These are phyloP conservation scores for Aspergillus calidoustus DNA, from an alignment of 2,329 filamentous ascomycete species.

Conservation along the genomic window DNA sequence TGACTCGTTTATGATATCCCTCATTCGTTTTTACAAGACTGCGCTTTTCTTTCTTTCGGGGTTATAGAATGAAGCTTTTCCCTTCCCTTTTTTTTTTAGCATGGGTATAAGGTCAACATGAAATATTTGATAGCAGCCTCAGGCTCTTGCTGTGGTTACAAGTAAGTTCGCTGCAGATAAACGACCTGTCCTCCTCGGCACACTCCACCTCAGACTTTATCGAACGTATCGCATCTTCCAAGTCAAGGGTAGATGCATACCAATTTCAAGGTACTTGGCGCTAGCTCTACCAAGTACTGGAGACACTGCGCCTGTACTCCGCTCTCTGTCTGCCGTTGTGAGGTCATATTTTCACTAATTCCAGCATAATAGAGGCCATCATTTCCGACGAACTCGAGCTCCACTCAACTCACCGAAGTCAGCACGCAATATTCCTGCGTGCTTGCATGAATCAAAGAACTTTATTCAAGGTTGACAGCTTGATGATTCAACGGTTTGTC, in stretches of 20 bases:
- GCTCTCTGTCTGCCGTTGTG: background rate
- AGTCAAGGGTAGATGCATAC: background rate
- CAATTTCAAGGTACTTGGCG: background rate
- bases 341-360: background rate
- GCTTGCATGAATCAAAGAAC: background rate
- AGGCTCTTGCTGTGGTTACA: background rate
- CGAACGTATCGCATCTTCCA: background rate
- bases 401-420: background rate
- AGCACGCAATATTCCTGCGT: background rate
- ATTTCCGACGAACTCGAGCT: background rate
- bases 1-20: conserved; percentile 10
- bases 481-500: background rate
- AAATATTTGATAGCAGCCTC: too few species aligned
- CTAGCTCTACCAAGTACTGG: background rate
- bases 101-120: background rate
- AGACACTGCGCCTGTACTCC: background rate
- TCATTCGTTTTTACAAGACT: background rate
- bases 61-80: background rate
- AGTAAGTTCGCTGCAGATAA: background rate
- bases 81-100: background rate
- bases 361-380: background rate
- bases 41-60: background rate
- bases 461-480: background rate
- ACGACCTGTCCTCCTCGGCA: background rate
- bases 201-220: background rate